These are phyloP conservation scores for Neopestalotiopsis clavispora DNA, from an alignment of 2,329 filamentous ascomycete genomes.

Conservation along the genomic window DNA sequence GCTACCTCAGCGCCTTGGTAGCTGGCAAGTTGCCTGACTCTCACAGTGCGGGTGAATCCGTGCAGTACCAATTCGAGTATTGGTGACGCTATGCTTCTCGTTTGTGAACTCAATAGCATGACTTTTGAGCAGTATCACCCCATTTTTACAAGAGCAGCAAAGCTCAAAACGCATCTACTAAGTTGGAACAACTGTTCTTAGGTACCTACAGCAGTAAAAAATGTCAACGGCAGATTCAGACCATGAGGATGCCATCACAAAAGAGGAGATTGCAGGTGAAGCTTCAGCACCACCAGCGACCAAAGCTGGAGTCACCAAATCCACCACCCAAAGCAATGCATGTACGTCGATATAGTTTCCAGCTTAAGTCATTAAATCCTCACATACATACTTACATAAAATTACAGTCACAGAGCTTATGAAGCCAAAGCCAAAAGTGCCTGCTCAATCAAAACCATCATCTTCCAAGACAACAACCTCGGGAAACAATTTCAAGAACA, in stretches of 20 bases:
- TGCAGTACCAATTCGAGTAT: too few species aligned
- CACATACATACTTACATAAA: background rate
- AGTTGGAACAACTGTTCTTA: background rate
- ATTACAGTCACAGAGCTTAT: conserved; percentile 58
- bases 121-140: too few species aligned
- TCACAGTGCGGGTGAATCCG: background rate
- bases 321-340: conserved; percentile 41
- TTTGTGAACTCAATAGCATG: too few species aligned
- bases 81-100: too few species aligned
- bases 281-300: conserved; percentile 33
- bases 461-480: conserved; percentile 20
- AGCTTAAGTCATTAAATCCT: background rate
- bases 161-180: too few species aligned
- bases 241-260: conserved; percentile 43
- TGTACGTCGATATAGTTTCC: conserved; percentile 36
- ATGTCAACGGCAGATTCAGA: conserved; percentile 31
- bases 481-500: conserved; percentile 42
- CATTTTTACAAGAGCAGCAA: too few species aligned
- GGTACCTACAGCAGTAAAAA: background rate
- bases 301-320: conserved; percentile 24
- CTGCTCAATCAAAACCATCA: conserved; percentile 21
- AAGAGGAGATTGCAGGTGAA: conserved; percentile 44
- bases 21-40: background rate
- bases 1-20: background rate
- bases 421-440: conserved; percentile 49